A percentile compares a stretch with the other conserved stretches of the same genome.
Conservation (phyloP, 768 basidiomycete species). For the Lactifluus hygrophoroides region DNA sequence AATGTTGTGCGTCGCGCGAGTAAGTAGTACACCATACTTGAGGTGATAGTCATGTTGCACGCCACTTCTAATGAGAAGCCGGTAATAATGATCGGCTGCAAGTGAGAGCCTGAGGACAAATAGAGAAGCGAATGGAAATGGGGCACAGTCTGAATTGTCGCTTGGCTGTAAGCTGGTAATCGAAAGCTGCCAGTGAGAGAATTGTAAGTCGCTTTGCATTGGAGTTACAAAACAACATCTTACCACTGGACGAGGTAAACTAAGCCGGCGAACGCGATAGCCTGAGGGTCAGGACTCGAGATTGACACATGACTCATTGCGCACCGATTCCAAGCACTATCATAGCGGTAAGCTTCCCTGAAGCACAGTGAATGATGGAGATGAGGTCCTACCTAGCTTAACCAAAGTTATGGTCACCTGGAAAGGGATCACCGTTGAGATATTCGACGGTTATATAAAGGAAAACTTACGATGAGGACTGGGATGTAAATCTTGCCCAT, state of each 20-base stretch:
- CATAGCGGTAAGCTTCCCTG: not conserved
- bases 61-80: not conserved
- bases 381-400: not conserved
- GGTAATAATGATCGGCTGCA: not conserved
- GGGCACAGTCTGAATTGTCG: not conserved
- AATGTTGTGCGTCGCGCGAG: not conserved
- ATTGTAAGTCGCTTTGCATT: not conserved
- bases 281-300: not conserved
- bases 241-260: not conserved
- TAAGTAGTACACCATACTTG: constrained; percentile 4
- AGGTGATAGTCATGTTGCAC: not conserved
- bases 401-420: not conserved
- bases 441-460: not conserved
- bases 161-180: not conserved
- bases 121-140: not conserved
- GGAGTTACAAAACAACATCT: not conserved
- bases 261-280: not conserved
- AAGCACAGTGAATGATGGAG: not conserved
- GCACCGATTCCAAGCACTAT: not conserved
- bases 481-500: not conserved
- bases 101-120: not conserved
- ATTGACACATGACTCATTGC: not conserved
- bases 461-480: not conserved
- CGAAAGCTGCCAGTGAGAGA: not conserved
- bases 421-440: not conserved